Percentiles rank a stretch among this genome's conserved stretches.
phyloP scores from a whole-genome alignment of 805 yeast species.

The Naumovozyma baii region DNA sequence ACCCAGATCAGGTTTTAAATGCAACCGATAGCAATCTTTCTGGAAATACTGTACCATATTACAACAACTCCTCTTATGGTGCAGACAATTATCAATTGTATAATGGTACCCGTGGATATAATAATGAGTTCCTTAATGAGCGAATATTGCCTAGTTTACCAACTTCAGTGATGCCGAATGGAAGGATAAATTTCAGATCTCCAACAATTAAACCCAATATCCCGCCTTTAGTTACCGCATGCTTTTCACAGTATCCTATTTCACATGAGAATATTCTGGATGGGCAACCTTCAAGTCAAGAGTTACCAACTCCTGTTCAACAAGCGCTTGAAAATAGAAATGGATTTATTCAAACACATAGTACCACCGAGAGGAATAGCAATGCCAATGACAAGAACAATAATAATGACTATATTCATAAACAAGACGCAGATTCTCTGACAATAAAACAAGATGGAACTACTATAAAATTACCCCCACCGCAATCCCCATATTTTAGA shows the following conservation, averaged over 20 bases:
- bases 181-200: not conserved
- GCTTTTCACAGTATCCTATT: not conserved
- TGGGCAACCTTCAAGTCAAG: not conserved
- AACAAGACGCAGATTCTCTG: not conserved
- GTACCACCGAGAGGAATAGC: not conserved
- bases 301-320: not conserved
- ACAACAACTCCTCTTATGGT: not conserved
- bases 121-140: not conserved
- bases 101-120: not conserved
- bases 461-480: not conserved
- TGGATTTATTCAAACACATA: not conserved
- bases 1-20: not conserved
- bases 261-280: not conserved
- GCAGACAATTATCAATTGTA: not conserved
- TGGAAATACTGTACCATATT: not conserved
- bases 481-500: not conserved
- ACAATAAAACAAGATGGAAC: not conserved
- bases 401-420: not conserved
- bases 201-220: not conserved
- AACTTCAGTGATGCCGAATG: not conserved
- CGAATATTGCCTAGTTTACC: not conserved
- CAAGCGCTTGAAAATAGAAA: not conserved
- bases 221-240: not conserved
- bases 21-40: not conserved
- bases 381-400: not conserved